Evolutionary conservation across 2,329 filamentous ascomycete genomes (phyloP).

Genomic region (Mycosphaerella sp.): DNA sequence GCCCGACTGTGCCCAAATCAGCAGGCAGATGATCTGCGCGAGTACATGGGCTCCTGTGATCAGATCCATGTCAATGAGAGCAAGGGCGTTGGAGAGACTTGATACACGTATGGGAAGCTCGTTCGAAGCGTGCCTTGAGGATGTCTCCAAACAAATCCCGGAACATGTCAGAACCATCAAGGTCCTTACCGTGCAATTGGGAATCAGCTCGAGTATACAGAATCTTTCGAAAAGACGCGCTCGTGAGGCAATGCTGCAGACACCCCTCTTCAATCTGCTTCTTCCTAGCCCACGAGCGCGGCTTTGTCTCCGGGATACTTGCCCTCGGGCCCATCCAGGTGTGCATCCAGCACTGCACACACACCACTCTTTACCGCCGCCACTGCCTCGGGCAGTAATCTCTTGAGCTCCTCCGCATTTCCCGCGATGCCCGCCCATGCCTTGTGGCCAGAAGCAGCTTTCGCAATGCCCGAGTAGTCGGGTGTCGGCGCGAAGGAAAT

Average conservation of each 20-base stretch:
- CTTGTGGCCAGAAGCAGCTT: constrained; percentile 56
- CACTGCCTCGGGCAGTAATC: constrained; percentile 51
- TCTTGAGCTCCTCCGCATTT: constrained; percentile 50
- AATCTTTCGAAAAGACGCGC: background rate
- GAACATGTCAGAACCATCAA: too few species aligned
- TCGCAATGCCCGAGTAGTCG: constrained; percentile 62
- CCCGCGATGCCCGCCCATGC: constrained; percentile 55
- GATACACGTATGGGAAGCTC: too few species aligned
- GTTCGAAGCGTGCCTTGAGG: too few species aligned
- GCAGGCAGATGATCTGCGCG: too few species aligned
- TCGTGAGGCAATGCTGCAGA: background rate
- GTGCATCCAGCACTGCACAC: constrained; percentile 57
- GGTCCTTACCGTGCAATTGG: too few species aligned
- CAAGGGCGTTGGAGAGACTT: too few species aligned
- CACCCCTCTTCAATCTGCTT: background rate
- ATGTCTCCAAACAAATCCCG: too few species aligned
- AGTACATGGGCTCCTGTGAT: too few species aligned
- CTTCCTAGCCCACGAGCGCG: constrained; percentile 14
- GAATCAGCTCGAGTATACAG: background rate
- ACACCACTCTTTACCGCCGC: constrained; percentile 51
- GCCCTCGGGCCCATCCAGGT: constrained; percentile 51
- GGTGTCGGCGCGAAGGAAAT: constrained; percentile 61
- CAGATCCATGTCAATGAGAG: too few species aligned
- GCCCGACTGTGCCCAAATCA: too few species aligned
- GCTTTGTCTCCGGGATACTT: constrained; percentile 44